These are phyloP conservation scores for Chalciporus pseudorubinellus DNA, from an alignment of 768 basidiomycete genomes.

Conservation along the genomic window DNA sequence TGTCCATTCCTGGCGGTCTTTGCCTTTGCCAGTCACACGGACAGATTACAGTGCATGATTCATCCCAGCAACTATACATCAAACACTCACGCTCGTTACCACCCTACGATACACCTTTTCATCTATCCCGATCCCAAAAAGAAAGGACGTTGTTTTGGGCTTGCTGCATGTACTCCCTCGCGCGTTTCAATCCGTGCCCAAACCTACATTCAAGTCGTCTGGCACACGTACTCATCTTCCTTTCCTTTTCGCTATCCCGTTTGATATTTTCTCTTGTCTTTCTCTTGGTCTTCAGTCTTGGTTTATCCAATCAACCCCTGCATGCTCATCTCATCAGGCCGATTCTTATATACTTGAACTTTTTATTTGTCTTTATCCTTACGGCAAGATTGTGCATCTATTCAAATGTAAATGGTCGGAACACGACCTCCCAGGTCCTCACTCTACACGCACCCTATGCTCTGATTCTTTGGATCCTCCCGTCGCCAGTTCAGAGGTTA, in stretches of 20 bases:
- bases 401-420: constrained; percentile 31
- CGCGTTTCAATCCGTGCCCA: neutral
- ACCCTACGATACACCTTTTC: constrained; percentile 24
- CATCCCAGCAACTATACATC: constrained; percentile 23
- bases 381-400: constrained; percentile 22
- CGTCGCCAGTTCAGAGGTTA: too few relatives aligned
- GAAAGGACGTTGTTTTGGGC: constrained; percentile 24
- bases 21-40: constrained; percentile 11
- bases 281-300: constrained; percentile 15
- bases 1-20: constrained; percentile 4
- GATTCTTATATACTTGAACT: constrained; percentile 22
- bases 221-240: constrained; percentile 3
- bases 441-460: neutral
- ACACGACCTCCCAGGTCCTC: too few relatives aligned
- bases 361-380: constrained; percentile 37
- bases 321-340: constrained; percentile 3
- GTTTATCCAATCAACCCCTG: constrained; percentile 14
- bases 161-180: constrained; percentile 24
- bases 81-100: constrained; percentile 28
- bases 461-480: too few relatives aligned
- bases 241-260: neutral
- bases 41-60: constrained; percentile 4
- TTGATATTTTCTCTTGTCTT: neutral
- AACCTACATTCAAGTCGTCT: constrained; percentile 9
- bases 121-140: constrained; percentile 25